Base-by-base conservation (phyloP, 2,329 filamentous ascomycete genomes). In the Talaromyces funiculosus region DNA sequence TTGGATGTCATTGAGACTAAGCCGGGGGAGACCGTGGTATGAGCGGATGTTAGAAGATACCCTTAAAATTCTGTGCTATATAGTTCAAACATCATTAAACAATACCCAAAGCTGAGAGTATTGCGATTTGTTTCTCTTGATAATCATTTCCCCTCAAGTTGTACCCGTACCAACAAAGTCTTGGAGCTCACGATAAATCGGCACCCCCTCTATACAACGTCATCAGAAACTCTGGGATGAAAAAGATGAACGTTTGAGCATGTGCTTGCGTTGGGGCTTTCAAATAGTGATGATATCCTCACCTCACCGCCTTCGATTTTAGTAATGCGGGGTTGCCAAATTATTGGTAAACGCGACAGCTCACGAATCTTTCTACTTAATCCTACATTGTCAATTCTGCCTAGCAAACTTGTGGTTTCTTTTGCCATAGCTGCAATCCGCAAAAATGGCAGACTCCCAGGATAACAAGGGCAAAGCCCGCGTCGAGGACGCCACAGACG, bases 1-100 rank as follows among this genome's bases (percentile, higher is more conserved):
- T 77, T 96, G 57, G 87, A 89, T 71, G 86, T 89, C 0, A 73
- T 95, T 61, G 90, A 89, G 64, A 76, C 74, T 5, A 76, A 75
- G 58, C 68, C 70, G 16, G 61, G 59, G 42, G 42, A 54, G 8
- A 14, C 7, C n/a, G 29, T n/a, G 2, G 47, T 20, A 16, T 51
- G n/a, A 51, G 5, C 4, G 26, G 29, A 33, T 3, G 8, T 26
- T 35, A 33, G n/a, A 7, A 51, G 29, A 51, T 51, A 33, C 47
- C 47, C 47, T 22, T 51, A 12, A 20, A 14, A 33, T 22, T 33
- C 22, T 33, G 26, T 33, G 45, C 26, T 7, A 33, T 31, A 49
- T 20, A 49, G 45, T 31, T 3, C 18, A 29, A 31, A 49, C n/a
- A 20, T 31, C 43, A 29, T 29, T 7, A 12, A 16, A 4, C 16